A percentile compares a stretch with the other conserved stretches of the same genome.
Conservation (phyloP, 2,329 filamentous ascomycete genomes). For the Orbilia brochopaga region DNA sequence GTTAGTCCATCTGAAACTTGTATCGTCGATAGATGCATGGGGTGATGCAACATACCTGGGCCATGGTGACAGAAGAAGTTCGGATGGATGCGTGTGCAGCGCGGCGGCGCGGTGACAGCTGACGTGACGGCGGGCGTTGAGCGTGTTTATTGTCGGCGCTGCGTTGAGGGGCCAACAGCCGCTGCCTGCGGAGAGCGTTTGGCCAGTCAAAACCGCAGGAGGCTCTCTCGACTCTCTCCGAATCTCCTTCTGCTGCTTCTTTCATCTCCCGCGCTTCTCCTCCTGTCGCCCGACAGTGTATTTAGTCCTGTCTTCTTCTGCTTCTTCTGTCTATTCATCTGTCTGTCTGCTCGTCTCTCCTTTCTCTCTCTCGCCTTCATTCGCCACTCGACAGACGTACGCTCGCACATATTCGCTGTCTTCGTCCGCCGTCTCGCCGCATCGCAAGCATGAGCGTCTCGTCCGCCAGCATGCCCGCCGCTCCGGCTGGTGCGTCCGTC, state of each 20-base stretch:
- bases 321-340: conserved; percentile 2
- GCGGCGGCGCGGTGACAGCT: not conserved
- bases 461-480: conserved; percentile 7
- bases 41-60: not conserved
- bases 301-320: not conserved
- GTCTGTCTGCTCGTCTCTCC: not conserved
- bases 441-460: conserved; percentile 36
- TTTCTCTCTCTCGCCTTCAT: not conserved
- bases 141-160: not conserved
- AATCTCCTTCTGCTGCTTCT: not conserved
- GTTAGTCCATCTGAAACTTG: conserved; percentile 65
- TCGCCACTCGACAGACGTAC: not conserved
- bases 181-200: too few relatives aligned
- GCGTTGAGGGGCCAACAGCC: conserved; percentile 46
- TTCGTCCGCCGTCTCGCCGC: too few relatives aligned
- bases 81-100: not conserved
- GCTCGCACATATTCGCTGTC: not conserved
- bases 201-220: conserved; percentile 14
- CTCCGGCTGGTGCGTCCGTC: conserved; percentile 60
- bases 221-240: not conserved
- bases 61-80: not conserved
- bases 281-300: not conserved
- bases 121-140: not conserved
- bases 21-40: not conserved
- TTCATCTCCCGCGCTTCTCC: conserved; percentile 4